These are phyloP conservation scores for Solanum boliviense DNA, from an alignment of 257 asterid genomes.

Conservation along the genomic window DNA sequence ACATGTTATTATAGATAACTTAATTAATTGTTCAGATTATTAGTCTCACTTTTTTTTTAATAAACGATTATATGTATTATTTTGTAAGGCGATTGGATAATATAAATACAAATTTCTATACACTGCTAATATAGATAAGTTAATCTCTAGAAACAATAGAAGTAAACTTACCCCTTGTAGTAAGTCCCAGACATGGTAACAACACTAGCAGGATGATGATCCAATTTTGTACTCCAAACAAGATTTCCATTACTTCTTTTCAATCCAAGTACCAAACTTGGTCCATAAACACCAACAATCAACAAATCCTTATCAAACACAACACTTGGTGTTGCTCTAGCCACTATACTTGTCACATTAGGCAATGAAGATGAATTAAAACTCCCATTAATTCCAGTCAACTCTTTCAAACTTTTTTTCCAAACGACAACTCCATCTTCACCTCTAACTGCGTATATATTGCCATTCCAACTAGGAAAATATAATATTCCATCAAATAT, in stretches of 20 bases:
- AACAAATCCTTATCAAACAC: slow-evolving; percentile 24
- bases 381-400: slow-evolving; percentile 26
- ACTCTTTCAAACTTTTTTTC: slow-evolving; percentile 15
- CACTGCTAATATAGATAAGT: too few relatives aligned
- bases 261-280: slow-evolving; percentile 36
- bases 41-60: too few relatives aligned
- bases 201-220: slow-evolving; percentile 25
- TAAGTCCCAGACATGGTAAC: slow-evolving; percentile 63
- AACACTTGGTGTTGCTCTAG: slow-evolving; percentile 40
- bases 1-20: too few relatives aligned
- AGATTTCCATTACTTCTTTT: slow-evolving; percentile 27
- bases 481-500: slow-evolving; percentile 18
- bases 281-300: slow-evolving; percentile 30
- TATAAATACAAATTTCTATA: too few relatives aligned
- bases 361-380: not conserved
- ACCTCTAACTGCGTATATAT: slow-evolving; percentile 32
- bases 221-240: slow-evolving; percentile 38
- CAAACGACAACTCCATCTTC: slow-evolving; percentile 32
- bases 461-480: slow-evolving; percentile 47
- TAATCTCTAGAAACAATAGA: too few relatives aligned
- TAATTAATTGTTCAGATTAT: too few relatives aligned
- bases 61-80: too few relatives aligned
- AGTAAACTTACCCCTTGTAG: slow-evolving; percentile 14
- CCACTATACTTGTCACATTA: slow-evolving; percentile 7
- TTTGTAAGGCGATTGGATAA: too few relatives aligned